Conservation (phyloP, 129 eudicot genomes). For the Sambucus nigra region DNA sequence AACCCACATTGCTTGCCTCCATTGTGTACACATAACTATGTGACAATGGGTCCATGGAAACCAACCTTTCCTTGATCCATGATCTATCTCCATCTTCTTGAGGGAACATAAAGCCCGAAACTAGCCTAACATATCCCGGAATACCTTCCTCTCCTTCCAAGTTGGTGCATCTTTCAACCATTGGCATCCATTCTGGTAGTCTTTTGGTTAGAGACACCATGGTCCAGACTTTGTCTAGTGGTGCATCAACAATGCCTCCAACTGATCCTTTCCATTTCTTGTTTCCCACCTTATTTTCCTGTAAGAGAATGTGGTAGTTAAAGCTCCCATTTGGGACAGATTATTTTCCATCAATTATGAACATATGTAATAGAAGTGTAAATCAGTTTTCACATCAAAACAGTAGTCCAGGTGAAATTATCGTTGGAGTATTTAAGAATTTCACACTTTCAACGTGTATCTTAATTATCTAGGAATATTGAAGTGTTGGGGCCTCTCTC, state of each 20-base stretch:
- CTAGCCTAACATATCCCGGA: conserved; percentile 51
- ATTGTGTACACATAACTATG: conserved; percentile 35
- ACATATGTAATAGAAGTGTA: too few species aligned
- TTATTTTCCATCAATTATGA: too few species aligned
- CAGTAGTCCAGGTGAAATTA: too few species aligned
- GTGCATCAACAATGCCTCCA: conserved; percentile 60
- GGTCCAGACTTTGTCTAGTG: conserved; percentile 53
- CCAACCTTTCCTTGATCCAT: conserved; percentile 61
- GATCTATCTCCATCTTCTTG: conserved; percentile 72
- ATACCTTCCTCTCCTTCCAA: conserved; percentile 51
- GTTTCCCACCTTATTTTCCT: conserved; percentile 17
- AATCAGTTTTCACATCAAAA: too few species aligned
- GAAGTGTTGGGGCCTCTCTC: too few species aligned
- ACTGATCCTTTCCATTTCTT: conserved; percentile 57
- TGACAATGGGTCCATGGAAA: conserved; percentile 32
- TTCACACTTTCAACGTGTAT: too few species aligned
- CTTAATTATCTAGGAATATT: too few species aligned
- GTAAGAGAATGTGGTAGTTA: too few species aligned
- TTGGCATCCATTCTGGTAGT: conserved; percentile 69
- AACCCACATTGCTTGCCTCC: conserved; percentile 67
- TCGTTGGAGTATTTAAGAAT: too few species aligned
- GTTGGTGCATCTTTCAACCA: conserved; percentile 61
- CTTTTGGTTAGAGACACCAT: conserved; percentile 37
- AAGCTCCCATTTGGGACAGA: too few species aligned
- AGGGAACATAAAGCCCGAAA: conserved; percentile 72